phyloP scores from a whole-genome alignment of 495 filamentous ascomycete species.

The Aspergillus nanangensis region DNA sequence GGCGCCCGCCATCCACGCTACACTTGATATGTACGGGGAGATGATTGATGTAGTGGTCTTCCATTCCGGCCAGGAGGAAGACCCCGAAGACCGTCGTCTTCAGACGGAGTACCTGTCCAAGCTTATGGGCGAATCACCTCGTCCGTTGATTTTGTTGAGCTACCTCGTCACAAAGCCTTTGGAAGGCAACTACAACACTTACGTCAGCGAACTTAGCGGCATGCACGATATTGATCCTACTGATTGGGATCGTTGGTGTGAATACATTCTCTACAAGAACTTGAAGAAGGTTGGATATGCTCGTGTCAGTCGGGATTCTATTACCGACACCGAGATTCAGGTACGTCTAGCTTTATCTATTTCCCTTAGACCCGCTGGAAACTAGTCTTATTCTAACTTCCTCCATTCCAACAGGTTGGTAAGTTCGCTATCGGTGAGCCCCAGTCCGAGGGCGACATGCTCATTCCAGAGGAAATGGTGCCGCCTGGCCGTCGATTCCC shows the following conservation, averaged over 20 bases:
- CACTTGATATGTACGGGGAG: slow-evolving; percentile 87
- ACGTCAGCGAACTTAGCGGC: slow-evolving; percentile 77
- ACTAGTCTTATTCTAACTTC: slow-evolving; percentile 11
- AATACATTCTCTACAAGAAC: slow-evolving; percentile 95
- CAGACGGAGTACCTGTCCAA: slow-evolving; percentile 85
- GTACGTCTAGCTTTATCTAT: slow-evolving; percentile 32
- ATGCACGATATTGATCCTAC: slow-evolving; percentile 94
- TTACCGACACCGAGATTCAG: slow-evolving; percentile 98
- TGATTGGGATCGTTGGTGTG: slow-evolving; percentile 98
- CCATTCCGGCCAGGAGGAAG: slow-evolving; percentile 98
- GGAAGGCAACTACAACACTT: slow-evolving; percentile 95
- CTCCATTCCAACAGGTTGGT: slow-evolving; percentile 54
- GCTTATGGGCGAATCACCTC: slow-evolving; percentile 77
- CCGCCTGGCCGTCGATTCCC: slow-evolving; percentile 79
- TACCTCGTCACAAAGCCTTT: slow-evolving; percentile 90
- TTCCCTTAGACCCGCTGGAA: background rate
- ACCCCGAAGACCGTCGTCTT: slow-evolving; percentile 84
- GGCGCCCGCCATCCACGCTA: slow-evolving; percentile 93
- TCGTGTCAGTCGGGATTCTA: slow-evolving; percentile 78
- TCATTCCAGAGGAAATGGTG: slow-evolving; percentile 63
- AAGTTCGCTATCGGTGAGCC: slow-evolving; percentile 85
- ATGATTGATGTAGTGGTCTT: slow-evolving; percentile 94
- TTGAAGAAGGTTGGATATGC: slow-evolving; percentile 86
- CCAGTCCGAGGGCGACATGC: slow-evolving; percentile 54
- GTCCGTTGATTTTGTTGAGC: slow-evolving; percentile 80